Evolutionary conservation across 495 filamentous ascomycete genomes (phyloP).

Genomic region (Hypomontagnella monticulosa): DNA sequence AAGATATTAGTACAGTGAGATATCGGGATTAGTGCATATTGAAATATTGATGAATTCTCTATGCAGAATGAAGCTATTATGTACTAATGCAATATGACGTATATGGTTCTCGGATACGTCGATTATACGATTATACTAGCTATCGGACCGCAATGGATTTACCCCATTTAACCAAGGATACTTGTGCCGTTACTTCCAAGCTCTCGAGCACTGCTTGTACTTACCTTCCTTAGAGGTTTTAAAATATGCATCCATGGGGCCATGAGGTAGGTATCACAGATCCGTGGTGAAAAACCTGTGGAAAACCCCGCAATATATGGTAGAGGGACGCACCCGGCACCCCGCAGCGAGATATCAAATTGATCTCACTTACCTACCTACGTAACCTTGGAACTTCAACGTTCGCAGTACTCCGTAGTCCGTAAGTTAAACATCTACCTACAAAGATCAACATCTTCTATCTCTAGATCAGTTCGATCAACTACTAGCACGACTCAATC

Average conservation of each 20-base stretch:
- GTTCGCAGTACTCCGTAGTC: constrained; percentile 28
- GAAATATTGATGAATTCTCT: neutral
- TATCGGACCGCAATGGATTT: constrained; percentile 37
- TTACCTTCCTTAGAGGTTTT: constrained; percentile 14
- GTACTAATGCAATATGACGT: constrained; percentile 17
- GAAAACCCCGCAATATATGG: constrained; percentile 41
- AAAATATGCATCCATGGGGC: too few species aligned
- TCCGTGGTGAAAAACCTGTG: constrained; percentile 16
- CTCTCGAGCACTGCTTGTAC: too few species aligned
- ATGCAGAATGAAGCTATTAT: constrained; percentile 24
- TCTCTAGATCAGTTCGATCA: constrained; percentile 14
- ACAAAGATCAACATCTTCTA: constrained; percentile 23
- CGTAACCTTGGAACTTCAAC: too few species aligned
- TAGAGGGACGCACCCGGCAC: constrained; percentile 41
- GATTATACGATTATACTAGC: neutral
- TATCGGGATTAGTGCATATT: too few species aligned
- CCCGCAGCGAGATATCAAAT: constrained; percentile 15
- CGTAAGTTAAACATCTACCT: neutral
- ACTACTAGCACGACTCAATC: constrained; percentile 13
- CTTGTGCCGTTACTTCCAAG: neutral
- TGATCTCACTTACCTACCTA: neutral
- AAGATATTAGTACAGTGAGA: too few species aligned
- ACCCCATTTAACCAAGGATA: constrained; percentile 32
- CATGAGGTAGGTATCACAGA: constrained; percentile 16
- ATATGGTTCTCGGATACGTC: constrained; percentile 4